phyloP scores from a whole-genome alignment of 441 rosid species.

The Oxalis stricta region DNA sequence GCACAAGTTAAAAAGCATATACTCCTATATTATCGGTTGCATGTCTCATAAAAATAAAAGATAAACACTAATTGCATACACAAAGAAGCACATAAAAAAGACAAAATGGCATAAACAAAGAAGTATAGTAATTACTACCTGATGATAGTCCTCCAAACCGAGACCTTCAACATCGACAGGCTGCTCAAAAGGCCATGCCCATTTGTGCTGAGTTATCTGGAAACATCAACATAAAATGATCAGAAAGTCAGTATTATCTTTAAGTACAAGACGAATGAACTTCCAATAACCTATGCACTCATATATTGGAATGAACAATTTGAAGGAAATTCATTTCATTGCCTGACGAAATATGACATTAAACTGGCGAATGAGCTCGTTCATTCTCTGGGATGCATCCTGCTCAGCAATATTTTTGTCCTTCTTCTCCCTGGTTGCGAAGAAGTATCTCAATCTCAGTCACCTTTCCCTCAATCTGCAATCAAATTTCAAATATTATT shows the following conservation, averaged over 20 bases:
- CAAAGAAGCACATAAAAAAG: not conserved
- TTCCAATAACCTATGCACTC: too few species aligned
- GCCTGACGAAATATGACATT: conserved; percentile 58
- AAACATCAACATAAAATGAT: conserved; percentile 3
- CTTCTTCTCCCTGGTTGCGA: conserved; percentile 29
- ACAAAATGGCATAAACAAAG: not conserved
- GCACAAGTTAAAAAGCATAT: too few species aligned
- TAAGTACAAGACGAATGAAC: not conserved
- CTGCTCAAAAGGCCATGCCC: conserved; percentile 92
- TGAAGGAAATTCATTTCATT: not conserved
- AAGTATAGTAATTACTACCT: conserved; percentile 26
- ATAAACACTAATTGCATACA: not conserved
- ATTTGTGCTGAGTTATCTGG: conserved; percentile 76
- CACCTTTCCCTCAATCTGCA: conserved; percentile 74
- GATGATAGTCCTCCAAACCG: conserved; percentile 70
- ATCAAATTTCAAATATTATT: conserved; percentile 4
- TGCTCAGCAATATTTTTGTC: conserved; percentile 42
- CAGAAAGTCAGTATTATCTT: not conserved
- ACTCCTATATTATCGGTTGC: conserved; percentile 1
- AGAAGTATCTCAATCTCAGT: conserved; percentile 70
- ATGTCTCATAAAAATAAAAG: not conserved
- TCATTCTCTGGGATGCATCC: conserved; percentile 58
- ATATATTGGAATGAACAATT: too few species aligned
- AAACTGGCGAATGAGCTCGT: conserved; percentile 83
- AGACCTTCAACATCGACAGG: conserved; percentile 94